Evolutionary conservation across 176 grass and related monocot genomes (phyloP), one percentile per base, ranked within the genome.

Genomic region (Carex pumila): DNA sequence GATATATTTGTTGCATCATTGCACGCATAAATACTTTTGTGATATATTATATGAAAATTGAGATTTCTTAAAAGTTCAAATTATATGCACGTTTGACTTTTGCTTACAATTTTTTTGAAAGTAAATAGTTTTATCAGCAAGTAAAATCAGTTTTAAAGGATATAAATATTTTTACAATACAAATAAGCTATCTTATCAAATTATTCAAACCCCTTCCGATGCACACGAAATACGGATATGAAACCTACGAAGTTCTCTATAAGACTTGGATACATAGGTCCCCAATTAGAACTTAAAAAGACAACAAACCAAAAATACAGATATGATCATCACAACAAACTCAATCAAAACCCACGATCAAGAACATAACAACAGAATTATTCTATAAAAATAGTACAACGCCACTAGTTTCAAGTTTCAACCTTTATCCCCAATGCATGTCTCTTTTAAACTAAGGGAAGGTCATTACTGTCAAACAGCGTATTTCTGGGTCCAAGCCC

Each of bases 401-500:
- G 12, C 41, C 22, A 31, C 21, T 55, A 25, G 25, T 6, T 6
- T 32, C 49, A 56, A 77, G 49, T 55, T 77, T 77, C 22, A 32
- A 50, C 1, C n/a, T 71, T 41, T 71, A 19, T 10, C 21, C 11
- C 3, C 45, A 76, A 30, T 32, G 5, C 30, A 29, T 31, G 13
- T 61, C 6, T 53, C 29, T 41, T 76, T 3, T 14, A 31, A 15
- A 77, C 12, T 0, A 53, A 15, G 13, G 50, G 12, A 77, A 18
- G 30, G 13, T 78, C 52, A 56, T 25, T 54, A 69, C 34, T 50
- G 32, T 81, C 21, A 45, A 62, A 84, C 83, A 5, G 86, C 86
- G 60, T 88, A 88, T 67, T 79, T 88, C 60, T 84, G 86, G 12
- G 86, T 88, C 86, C 86, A 88, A 79, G 86, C 64, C 45, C 86